phyloP scores from a whole-genome alignment of 176 grass and related monocot genomes.

The Dactylis glomerata region DNA sequence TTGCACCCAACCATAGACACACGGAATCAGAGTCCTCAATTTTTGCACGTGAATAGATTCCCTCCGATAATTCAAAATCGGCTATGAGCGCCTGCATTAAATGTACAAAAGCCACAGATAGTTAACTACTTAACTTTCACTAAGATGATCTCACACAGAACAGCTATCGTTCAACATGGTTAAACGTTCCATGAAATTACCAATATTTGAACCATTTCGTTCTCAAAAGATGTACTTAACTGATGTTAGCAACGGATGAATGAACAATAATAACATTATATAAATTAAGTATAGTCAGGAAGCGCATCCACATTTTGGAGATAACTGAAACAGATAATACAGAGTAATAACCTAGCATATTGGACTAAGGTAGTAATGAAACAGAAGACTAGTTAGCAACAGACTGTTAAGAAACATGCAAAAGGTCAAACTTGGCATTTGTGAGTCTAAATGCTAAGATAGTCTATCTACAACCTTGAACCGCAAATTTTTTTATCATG shows the following conservation, averaged over 20 bases:
- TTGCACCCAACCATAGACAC: slow-evolving; percentile 97
- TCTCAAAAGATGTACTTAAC: background rate
- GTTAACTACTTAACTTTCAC: slow-evolving; percentile 25
- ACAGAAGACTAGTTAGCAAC: background rate
- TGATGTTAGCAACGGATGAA: background rate
- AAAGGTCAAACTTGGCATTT: background rate
- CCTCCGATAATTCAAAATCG: slow-evolving; percentile 96
- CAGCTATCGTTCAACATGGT: background rate
- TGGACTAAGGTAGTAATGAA: background rate
- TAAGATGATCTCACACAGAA: background rate
- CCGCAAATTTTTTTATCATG: background rate
- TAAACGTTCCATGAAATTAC: background rate
- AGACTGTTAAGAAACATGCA: background rate
- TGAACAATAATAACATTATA: background rate
- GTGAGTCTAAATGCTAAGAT: background rate
- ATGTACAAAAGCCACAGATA: background rate
- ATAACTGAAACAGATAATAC: background rate
- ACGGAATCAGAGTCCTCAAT: slow-evolving; percentile 78
- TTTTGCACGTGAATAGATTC: slow-evolving; percentile 85
- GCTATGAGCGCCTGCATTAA: slow-evolving; percentile 62
- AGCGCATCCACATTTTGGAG: background rate
- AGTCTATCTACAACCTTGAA: background rate
- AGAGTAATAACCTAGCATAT: background rate
- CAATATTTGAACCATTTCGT: background rate
- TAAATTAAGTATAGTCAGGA: background rate